Percentiles rank a stretch among this genome's conserved stretches.
These are phyloP conservation scores for Phlebopus sp. DNA, from an alignment of 1,284 basidiomycete genomes.

Conservation along the genomic window DNA sequence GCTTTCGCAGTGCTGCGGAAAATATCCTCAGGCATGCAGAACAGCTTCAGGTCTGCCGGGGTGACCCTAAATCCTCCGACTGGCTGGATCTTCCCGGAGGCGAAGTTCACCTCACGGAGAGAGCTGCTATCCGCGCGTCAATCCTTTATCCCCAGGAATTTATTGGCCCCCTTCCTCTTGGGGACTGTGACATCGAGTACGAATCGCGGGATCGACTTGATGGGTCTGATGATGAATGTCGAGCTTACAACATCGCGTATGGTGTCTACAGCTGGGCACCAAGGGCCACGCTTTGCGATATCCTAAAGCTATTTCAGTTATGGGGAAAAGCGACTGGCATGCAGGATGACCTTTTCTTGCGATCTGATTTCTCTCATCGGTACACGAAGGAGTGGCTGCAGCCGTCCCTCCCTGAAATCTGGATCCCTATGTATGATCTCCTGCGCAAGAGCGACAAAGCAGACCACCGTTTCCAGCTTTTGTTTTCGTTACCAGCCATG, in stretches of 20 bases:
- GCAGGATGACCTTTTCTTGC: constrained; percentile 4
- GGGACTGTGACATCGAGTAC: constrained; percentile 16
- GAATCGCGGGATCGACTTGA: constrained; percentile 14
- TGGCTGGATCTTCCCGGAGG: constrained; percentile 1
- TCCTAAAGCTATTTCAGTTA: constrained; percentile 11
- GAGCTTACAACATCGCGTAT: constrained; percentile 15
- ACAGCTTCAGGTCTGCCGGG: constrained; percentile 12
- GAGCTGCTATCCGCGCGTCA: constrained; percentile 10
- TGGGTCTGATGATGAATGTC: constrained; percentile 7
- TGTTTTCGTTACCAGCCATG: constrained; percentile 34
- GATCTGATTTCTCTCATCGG: constrained; percentile 1
- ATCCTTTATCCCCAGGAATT: constrained; percentile 12
- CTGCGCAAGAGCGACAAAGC: constrained; percentile 16
- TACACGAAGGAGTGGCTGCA: constrained; percentile 23
- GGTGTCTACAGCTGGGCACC: constrained; percentile 3
- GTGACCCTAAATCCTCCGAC: background rate
- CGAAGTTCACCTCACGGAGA: constrained; percentile 14
- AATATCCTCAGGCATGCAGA: constrained; percentile 33
- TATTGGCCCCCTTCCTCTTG: background rate
- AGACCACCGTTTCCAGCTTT: constrained; percentile 22
- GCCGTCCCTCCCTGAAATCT: constrained; percentile 19
- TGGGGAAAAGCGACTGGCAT: constrained; percentile 5
- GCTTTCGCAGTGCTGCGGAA: constrained; percentile 23
- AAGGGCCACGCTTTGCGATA: background rate
- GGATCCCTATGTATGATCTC: constrained; percentile 32